Percentiles rank a stretch among this genome's conserved stretches.
phyloP scores from a whole-genome alignment of 306 rosid species.

The Pachyrhizus erosus region DNA sequence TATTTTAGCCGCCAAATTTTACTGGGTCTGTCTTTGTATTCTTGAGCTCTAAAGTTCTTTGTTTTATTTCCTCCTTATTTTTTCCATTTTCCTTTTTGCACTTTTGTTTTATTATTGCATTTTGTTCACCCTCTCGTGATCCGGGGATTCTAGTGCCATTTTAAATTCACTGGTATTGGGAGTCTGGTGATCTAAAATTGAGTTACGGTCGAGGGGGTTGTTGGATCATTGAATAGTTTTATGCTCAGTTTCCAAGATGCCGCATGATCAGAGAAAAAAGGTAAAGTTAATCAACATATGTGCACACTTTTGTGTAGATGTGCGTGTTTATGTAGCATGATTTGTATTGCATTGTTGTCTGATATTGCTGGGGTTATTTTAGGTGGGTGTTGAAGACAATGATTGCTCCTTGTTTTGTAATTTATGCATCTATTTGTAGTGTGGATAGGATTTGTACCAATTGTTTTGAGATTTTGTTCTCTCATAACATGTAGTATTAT shows the following conservation, averaged over 20 bases:
- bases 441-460: not conserved
- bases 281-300: conserved; percentile 42
- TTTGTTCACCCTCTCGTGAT: conserved; percentile 40
- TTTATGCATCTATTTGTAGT: not conserved
- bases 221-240: conserved; percentile 45
- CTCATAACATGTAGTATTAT: not conserved
- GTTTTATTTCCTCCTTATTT: not conserved
- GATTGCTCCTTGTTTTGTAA: not conserved
- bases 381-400: not conserved
- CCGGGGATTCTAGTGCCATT: conserved; percentile 35
- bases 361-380: not conserved
- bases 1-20: conserved; percentile 37
- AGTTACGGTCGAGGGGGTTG: conserved; percentile 42
- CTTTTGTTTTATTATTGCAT: conserved; percentile 32
- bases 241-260: conserved; percentile 69
- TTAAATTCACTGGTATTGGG: conserved; percentile 18
- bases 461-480: not conserved
- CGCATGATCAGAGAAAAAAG: conserved; percentile 86
- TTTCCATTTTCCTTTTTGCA: not conserved
- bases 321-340: not conserved
- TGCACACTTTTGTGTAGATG: not conserved
- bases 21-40: conserved; percentile 29
- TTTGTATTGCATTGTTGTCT: not conserved
- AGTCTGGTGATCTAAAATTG: conserved; percentile 56
- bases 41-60: conserved; percentile 32